Conservation (phyloP, 1,139 yeast genomes). For the Yamadazyma buinensis region DNA sequence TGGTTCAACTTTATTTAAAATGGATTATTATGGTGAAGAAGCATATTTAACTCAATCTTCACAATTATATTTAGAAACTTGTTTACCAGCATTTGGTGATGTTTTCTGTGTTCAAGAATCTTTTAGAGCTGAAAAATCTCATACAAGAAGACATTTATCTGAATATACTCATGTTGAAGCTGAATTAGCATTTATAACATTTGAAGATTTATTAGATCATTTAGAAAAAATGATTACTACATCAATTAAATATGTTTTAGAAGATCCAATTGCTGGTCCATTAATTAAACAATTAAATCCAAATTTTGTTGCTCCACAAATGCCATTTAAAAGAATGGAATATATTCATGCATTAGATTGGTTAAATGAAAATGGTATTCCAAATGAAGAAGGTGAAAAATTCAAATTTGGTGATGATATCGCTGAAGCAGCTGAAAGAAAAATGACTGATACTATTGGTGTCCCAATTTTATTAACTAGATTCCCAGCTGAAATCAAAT, state of each 20-base stretch:
- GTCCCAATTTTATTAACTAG: constrained; percentile 87
- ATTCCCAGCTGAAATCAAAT: constrained; percentile 96
- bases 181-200: constrained; percentile 81
- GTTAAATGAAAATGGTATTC: constrained; percentile 92
- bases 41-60: constrained; percentile 97
- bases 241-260: constrained; percentile 70
- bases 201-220: constrained; percentile 82
- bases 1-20: constrained; percentile 90
- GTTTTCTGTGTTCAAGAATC: constrained; percentile 98
- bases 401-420: constrained; percentile 98
- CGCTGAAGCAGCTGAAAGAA: constrained; percentile 99
- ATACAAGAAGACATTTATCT: constrained; percentile 95
- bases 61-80: constrained; percentile 94
- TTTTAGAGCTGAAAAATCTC: constrained; percentile 98
- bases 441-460: constrained; percentile 93
- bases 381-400: constrained; percentile 88
- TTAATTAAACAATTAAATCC: constrained; percentile 92
- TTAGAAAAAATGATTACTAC: constrained; percentile 75
- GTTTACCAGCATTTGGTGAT: constrained; percentile 94
- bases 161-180: constrained; percentile 98
- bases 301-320: constrained; percentile 69
- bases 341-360: constrained; percentile 90
- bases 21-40: constrained; percentile 95
- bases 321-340: constrained; percentile 89
- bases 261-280: constrained; percentile 90